Percentiles rank a stretch among this genome's conserved stretches.
phyloP scores from a whole-genome alignment of 108 stramenopile species.

The Conticribra guillardii region DNA sequence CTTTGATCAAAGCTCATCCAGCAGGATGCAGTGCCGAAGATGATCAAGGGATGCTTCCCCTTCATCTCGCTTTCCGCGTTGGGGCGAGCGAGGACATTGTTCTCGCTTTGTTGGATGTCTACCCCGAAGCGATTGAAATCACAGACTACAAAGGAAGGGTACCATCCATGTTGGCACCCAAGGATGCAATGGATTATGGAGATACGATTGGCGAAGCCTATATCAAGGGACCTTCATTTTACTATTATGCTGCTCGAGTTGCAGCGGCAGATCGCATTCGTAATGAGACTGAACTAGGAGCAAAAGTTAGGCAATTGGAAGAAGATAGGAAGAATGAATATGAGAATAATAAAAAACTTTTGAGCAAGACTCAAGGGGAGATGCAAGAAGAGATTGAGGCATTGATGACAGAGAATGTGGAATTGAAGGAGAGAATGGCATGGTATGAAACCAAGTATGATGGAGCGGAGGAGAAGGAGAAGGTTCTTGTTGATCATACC shows the following conservation, averaged over 20 bases:
- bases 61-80: slow-evolving; percentile 71
- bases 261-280: slow-evolving; percentile 18
- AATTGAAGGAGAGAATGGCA: slow-evolving; percentile 28
- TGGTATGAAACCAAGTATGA: slow-evolving; percentile 47
- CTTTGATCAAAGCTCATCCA: slow-evolving; percentile 62
- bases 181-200: slow-evolving; percentile 20
- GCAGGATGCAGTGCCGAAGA: slow-evolving; percentile 53
- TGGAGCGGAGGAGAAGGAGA: slow-evolving; percentile 51
- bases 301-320: slow-evolving; percentile 16
- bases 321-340: slow-evolving; percentile 7
- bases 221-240: slow-evolving; percentile 28
- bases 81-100: slow-evolving; percentile 68
- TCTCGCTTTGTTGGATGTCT: slow-evolving; percentile 64
- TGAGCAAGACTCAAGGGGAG: slow-evolving; percentile 17
- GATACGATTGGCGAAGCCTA: slow-evolving; percentile 44
- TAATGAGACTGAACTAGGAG: slow-evolving; percentile 7
- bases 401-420: slow-evolving; percentile 30
- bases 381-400: slow-evolving; percentile 33
- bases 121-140: slow-evolving; percentile 65
- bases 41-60: slow-evolving; percentile 83
- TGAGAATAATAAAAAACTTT: slow-evolving; percentile 8
- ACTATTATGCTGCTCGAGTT: slow-evolving; percentile 42
- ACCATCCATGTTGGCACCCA: slow-evolving; percentile 36
- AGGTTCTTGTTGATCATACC: slow-evolving; percentile 47
- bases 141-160: slow-evolving; percentile 34